A percentile compares a stretch with the other conserved stretches of the same genome.
These are phyloP conservation scores for Lathyrus oleraceus DNA, from an alignment of 306 rosid genomes.

Conservation along the genomic window DNA sequence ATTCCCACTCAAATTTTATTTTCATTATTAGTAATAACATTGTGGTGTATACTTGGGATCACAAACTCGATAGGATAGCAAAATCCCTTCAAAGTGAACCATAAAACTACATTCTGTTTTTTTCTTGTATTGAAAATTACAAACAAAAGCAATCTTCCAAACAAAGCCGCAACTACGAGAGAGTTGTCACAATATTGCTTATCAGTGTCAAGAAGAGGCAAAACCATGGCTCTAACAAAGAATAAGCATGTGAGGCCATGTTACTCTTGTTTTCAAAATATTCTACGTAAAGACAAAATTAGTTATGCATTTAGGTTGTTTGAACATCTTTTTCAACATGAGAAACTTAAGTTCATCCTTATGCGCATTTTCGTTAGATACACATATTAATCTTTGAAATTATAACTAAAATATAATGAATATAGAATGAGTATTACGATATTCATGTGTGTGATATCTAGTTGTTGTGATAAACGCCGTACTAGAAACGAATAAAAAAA, in stretches of 20 bases:
- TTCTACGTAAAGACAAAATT: constrained; percentile 15
- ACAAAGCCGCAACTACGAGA: constrained; percentile 8
- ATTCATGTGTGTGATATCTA: no score
- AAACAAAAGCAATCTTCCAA: constrained; percentile 21
- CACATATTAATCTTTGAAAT: background rate
- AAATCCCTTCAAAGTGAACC: constrained; percentile 3
- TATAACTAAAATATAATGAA: background rate
- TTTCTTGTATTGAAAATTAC: background rate
- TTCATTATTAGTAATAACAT: background rate
- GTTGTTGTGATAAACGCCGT: no score
- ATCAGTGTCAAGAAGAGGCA: constrained; percentile 43
- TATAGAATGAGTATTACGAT: no score
- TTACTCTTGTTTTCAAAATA: constrained; percentile 50
- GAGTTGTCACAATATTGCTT: constrained; percentile 33
- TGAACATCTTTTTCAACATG: constrained; percentile 16
- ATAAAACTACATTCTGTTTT: background rate
- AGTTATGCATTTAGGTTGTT: background rate
- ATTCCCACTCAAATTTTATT: background rate
- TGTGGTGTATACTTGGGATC: background rate
- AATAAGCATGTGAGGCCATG: constrained; percentile 62
- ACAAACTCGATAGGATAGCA: background rate
- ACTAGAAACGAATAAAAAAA: no score
- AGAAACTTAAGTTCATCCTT: background rate
- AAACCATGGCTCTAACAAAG: constrained; percentile 26
- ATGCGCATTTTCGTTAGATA: background rate